Conservation (phyloP, 768 basidiomycete species). For the Leccinum fibrillosum region DNA sequence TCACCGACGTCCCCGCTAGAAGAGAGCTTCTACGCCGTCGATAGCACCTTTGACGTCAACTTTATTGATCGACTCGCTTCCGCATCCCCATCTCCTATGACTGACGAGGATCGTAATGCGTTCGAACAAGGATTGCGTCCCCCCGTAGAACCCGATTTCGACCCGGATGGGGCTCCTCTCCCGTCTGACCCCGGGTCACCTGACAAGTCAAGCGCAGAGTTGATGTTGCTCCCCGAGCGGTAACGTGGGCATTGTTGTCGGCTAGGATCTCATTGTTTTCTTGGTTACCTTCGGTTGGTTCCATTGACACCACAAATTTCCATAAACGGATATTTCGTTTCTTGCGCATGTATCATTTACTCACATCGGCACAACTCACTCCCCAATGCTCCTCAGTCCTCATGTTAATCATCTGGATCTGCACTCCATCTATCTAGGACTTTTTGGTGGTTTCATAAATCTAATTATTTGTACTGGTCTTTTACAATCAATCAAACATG, state of each 20-base stretch:
- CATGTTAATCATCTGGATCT: conserved; percentile 16
- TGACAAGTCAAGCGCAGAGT: conserved; percentile 39
- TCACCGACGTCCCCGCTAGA: conserved; percentile 7
- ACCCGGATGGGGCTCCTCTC: conserved; percentile 43
- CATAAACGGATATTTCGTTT: conserved; percentile 9
- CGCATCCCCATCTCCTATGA: conserved; percentile 36
- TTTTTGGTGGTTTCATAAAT: conserved; percentile 2
- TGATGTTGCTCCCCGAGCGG: conserved; percentile 45
- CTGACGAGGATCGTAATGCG: conserved; percentile 28
- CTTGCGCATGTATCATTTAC: conserved; percentile 16
- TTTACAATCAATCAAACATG: not conserved
- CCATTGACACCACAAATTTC: conserved; percentile 12
- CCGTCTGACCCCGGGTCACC: conserved; percentile 40
- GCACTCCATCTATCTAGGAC: conserved; percentile 7
- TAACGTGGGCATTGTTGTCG: conserved; percentile 15
- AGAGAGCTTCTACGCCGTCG: conserved; percentile 19
- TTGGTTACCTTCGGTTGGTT: conserved; percentile 4
- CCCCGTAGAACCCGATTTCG: conserved; percentile 28
- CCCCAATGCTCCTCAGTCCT: not conserved
- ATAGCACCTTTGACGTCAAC: conserved; percentile 32
- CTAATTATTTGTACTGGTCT: not conserved
- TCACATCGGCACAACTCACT: conserved; percentile 10
- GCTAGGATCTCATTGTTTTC: not conserved
- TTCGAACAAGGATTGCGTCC: conserved; percentile 13
- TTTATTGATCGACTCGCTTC: conserved; percentile 41